Evolutionary conservation across 2,329 filamentous ascomycete genomes (phyloP), one percentile per base, ranked within the genome.

Genomic region (Zymoseptoria crescenta): DNA sequence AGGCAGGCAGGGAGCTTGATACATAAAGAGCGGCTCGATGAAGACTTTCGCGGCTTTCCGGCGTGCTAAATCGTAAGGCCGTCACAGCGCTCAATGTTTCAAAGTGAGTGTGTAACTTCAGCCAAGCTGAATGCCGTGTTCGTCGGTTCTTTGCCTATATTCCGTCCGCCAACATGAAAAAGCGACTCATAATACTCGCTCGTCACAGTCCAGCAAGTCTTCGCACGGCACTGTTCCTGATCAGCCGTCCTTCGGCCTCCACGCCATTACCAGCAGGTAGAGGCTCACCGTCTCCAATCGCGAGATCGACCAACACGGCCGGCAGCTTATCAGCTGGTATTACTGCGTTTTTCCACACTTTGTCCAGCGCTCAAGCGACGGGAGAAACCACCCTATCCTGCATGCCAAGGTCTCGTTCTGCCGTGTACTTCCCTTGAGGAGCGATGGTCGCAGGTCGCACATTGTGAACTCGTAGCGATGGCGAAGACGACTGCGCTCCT

Each of bases 391-490:
- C 35, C 28, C 56, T 58, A 54, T 67, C 65, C 35, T 58, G 58
- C 29, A 56, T n/a, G 1, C 35, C 63, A 2, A 57, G 55, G 10
- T 19, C 29, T 19, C 65, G 28, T 54, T 67, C 64, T 3, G 62
- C 63, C 21, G 65, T 49, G 35, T 65, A 63, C 13, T 64, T 63
- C 1, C 66, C 65, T 3, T 62, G 61, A 0, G 74, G 62, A 65
- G 91, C 87, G 9, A 91, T 81, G 7, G 74, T 80, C 0, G 69
- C 82, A 0, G 87, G 85, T 0, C 88, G 79, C 6, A 86, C 74
- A 9, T 80, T 83, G 64, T 81, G 81, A 1, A 81, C 77, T 29
- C 75, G 77, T 57, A 90, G 77, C 6, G 74, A 70, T 0, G 78
- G 73, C 51, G 76, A 76, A 63, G 69, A 62, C 29, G 74, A 73